phyloP scores from a whole-genome alignment of 345 rosid species.

The Eutrema japonicum region DNA sequence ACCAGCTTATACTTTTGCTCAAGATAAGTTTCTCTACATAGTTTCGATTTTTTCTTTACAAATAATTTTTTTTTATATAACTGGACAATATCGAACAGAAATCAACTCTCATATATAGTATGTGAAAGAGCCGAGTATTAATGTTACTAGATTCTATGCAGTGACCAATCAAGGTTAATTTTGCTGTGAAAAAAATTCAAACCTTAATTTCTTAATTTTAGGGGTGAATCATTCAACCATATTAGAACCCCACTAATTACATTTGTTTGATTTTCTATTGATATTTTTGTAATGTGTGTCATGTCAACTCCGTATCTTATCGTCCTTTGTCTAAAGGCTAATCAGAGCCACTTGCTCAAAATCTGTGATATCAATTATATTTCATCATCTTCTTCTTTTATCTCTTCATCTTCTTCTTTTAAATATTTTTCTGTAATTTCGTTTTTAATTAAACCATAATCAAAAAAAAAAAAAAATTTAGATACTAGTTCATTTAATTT shows the following conservation, averaged over 20 bases:
- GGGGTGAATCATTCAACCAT: neutral
- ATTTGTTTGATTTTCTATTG: neutral
- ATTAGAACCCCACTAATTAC: neutral
- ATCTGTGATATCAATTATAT: too few species aligned
- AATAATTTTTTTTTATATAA: neutral
- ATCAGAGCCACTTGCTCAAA: too few species aligned
- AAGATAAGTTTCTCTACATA: neutral
- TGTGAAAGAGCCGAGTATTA: neutral
- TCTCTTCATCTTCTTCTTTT: too few species aligned
- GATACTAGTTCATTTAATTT: too few species aligned
- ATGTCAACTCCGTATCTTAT: neutral
- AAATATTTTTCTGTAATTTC: too few species aligned
- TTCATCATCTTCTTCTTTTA: too few species aligned
- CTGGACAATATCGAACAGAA: neutral
- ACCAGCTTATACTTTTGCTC: neutral
- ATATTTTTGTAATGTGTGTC: neutral
- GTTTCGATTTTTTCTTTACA: neutral
- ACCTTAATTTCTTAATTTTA: neutral
- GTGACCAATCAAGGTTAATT: neutral
- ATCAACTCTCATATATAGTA: neutral
- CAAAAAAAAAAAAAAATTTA: too few species aligned
- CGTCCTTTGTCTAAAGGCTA: constrained; percentile 9
- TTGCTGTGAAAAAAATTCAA: neutral
- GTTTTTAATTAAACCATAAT: too few species aligned
- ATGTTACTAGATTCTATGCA: neutral